These are phyloP conservation scores for Scheffersomyces illinoinensis DNA, from an alignment of 1,139 yeast genomes.

Conservation along the genomic window DNA sequence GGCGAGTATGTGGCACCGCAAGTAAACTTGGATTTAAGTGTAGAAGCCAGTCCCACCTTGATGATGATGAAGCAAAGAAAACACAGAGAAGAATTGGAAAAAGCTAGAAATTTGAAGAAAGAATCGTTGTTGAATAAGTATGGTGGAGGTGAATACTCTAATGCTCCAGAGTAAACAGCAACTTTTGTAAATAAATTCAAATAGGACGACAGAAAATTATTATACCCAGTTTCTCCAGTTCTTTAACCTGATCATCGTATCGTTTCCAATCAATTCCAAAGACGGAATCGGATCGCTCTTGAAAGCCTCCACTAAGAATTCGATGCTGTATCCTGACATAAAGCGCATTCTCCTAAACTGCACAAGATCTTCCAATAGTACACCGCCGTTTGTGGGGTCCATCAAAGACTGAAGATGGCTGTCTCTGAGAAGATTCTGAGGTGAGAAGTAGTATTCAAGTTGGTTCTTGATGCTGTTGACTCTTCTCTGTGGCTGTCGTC, in stretches of 20 bases:
- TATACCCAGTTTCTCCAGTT: slow-evolving; percentile 21
- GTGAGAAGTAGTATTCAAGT: slow-evolving; percentile 26
- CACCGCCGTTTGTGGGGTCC: slow-evolving; percentile 17
- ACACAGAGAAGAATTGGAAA: slow-evolving; percentile 25
- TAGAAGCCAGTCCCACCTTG: slow-evolving; percentile 64
- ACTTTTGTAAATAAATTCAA: too few relatives aligned
- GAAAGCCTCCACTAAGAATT: slow-evolving; percentile 15
- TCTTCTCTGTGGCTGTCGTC: background rate
- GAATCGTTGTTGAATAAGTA: slow-evolving; percentile 33
- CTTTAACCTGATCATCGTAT: slow-evolving; percentile 13
- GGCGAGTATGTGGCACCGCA: slow-evolving; percentile 24
- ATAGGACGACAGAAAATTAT: too few relatives aligned
- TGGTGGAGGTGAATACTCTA: slow-evolving; percentile 12
- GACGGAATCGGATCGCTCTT: slow-evolving; percentile 10
- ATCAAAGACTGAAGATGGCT: slow-evolving; percentile 22
- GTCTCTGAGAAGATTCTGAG: slow-evolving; percentile 27
- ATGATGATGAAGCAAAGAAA: slow-evolving; percentile 47
- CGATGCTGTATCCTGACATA: slow-evolving; percentile 20
- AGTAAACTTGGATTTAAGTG: slow-evolving; percentile 40
- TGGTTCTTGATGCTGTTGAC: slow-evolving; percentile 14
- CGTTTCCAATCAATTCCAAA: slow-evolving; percentile 17
- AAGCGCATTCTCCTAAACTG: slow-evolving; percentile 19
- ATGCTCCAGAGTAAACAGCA: background rate
- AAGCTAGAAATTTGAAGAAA: slow-evolving; percentile 25
- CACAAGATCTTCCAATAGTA: slow-evolving; percentile 16